phyloP scores from a whole-genome alignment of 2,329 filamentous ascomycete species.

The Helminthosporium solani region DNA sequence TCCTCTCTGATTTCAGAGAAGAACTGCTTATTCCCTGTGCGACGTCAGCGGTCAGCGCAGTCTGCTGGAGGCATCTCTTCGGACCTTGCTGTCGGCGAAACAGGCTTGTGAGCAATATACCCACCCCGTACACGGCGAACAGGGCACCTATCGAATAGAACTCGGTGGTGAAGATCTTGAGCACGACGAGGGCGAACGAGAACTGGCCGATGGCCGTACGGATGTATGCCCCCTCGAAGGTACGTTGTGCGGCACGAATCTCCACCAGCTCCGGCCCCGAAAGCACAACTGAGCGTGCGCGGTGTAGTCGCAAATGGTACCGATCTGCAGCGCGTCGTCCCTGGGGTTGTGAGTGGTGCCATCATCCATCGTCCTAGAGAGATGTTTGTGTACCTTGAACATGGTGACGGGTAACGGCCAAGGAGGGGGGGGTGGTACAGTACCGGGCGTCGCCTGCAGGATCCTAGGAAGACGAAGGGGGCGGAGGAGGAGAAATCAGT shows the following conservation, averaged over 20 bases:
- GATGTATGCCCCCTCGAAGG: constrained; percentile 96
- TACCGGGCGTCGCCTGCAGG: background rate
- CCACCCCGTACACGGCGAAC: constrained; percentile 87
- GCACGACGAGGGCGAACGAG: constrained; percentile 88
- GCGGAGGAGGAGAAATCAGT: too few relatives aligned
- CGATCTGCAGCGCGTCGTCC: constrained; percentile 66
- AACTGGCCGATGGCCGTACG: constrained; percentile 93
- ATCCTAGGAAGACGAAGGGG: too few relatives aligned
- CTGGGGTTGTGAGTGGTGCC: constrained; percentile 24
- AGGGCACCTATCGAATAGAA: constrained; percentile 97
- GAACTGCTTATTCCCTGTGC: constrained; percentile 77
- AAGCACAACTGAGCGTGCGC: constrained; percentile 78
- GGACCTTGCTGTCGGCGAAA: constrained; percentile 79
- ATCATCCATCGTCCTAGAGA: background rate
- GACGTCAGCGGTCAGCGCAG: constrained; percentile 12
- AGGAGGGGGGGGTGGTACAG: background rate
- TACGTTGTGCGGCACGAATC: constrained; percentile 90
- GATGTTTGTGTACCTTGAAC: constrained; percentile 6
- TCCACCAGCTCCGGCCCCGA: constrained; percentile 87
- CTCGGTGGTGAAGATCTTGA: constrained; percentile 94
- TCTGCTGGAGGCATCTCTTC: constrained; percentile 1
- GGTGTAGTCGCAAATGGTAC: constrained; percentile 78
- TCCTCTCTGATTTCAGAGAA: constrained; percentile 67
- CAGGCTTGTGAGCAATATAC: constrained; percentile 77
- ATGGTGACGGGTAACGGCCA: background rate